Base-by-base conservation (phyloP, 805 yeast species). In the Wickerhamiella cacticola region DNA sequence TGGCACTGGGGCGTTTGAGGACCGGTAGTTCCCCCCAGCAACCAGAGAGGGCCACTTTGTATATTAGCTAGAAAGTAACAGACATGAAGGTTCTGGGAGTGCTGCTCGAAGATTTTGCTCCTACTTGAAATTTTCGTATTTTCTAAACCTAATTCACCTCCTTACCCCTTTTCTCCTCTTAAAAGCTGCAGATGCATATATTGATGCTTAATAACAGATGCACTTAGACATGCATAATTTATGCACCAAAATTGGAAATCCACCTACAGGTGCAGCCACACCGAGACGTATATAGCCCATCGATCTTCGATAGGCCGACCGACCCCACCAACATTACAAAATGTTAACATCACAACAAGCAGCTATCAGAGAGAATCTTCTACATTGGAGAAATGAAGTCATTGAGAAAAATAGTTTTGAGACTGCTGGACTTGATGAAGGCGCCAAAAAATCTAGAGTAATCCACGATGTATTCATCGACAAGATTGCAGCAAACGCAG, bases 381-480 rank as follows among this genome's bases (percentile, higher is more conserved):
- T 9, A 31, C 28, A 29, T 5, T 44, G 47, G 47, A 44, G 47
- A 35, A 16, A 26, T 15, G 47, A 44, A 12, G 41, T 35, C 2
- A 36, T 42, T 22, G 41, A 28, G 10, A n/a, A 15, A 8, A 48
- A 25, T 18, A 61, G 62, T 12, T 44, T 57, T 6, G 29, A 48
- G 9, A 56, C 58, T 23, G 53, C 49, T 18, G 59, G 55, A 28
- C 52, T 51, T 9, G 53, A 54, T 25, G 52, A 51, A 41, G 56
- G 62, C 33, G 61, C 60, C 9, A 55, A 61, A 12, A 50, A 59
- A 45, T 56, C 60, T 15, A 45, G 50, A 10, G 57, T 60, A 18
- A 52, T 60, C 49, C 63, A 60, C 46, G 63, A 60, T 44, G 58
- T 60, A 8, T 60, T 55, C 39, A 50, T 60, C 24, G 63, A 60